phyloP scores from a whole-genome alignment of 73 alveolate genomes.

The Symbiodinium natans region DNA sequence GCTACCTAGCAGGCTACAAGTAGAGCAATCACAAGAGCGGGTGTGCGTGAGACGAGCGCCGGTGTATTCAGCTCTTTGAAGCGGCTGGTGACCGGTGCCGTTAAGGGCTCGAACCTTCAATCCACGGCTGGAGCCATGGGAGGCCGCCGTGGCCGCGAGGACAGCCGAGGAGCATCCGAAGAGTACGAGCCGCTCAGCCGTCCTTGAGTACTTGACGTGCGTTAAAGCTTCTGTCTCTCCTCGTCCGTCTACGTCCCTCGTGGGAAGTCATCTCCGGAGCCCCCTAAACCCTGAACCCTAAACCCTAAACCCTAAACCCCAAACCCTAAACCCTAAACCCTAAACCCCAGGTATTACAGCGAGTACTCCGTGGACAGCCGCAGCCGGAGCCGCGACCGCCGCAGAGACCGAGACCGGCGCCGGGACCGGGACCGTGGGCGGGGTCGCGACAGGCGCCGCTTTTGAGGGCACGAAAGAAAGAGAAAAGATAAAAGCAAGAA shows the following conservation, averaged over 20 bases:
- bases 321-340: too few species aligned
- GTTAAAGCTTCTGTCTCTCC: too few species aligned
- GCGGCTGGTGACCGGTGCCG: too few species aligned
- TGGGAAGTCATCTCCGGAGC: too few species aligned
- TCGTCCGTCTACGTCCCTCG: too few species aligned
- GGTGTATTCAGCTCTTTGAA: too few species aligned
- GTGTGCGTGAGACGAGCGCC: too few species aligned
- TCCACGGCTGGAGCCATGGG: slow-evolving; percentile 9
- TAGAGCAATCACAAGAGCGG: too few species aligned
- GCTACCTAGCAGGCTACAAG: too few species aligned
- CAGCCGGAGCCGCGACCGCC: slow-evolving; percentile 60
- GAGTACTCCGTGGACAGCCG: slow-evolving; percentile 48
- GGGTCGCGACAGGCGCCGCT: slow-evolving; percentile 67
- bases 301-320: too few species aligned
- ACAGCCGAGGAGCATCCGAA: slow-evolving; percentile 18
- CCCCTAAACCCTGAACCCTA: too few species aligned
- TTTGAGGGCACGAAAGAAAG: not conserved
- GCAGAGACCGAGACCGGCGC: not conserved
- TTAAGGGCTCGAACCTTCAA: not conserved
- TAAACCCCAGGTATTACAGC: slow-evolving; percentile 33
- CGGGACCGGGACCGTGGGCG: slow-evolving; percentile 15
- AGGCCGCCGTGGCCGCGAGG: slow-evolving; percentile 46
- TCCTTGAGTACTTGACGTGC: not conserved
- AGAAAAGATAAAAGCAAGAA: not conserved
- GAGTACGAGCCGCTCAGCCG: slow-evolving; percentile 30